phyloP scores from a whole-genome alignment of 2,329 filamentous ascomycete genomes.

The Ophiobolus disseminans region DNA sequence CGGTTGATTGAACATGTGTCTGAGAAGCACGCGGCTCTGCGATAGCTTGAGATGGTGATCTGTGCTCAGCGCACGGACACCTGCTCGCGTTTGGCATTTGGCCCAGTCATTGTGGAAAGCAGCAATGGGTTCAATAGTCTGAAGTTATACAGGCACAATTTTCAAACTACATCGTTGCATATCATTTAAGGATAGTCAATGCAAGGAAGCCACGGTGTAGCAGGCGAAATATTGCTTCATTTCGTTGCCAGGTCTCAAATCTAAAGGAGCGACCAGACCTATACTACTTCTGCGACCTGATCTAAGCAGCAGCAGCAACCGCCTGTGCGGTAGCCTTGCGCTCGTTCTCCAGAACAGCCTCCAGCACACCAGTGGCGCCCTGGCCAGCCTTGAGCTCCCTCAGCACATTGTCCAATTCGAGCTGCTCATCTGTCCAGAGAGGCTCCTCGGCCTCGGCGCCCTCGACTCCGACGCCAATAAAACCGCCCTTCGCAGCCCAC shows the following conservation, averaged over 20 bases:
- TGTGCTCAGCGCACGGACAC: too few relatives aligned
- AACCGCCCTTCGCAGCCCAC: slow-evolving; percentile 90
- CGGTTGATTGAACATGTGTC: slow-evolving; percentile 24
- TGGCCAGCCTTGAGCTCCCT: slow-evolving; percentile 62
- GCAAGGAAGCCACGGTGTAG: too few relatives aligned
- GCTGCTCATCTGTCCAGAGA: slow-evolving; percentile 92
- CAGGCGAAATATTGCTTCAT: slow-evolving; percentile 2
- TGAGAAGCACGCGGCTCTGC: slow-evolving; percentile 19
- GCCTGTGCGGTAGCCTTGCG: slow-evolving; percentile 51
- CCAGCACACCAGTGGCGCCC: slow-evolving; percentile 55
- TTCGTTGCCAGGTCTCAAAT: slow-evolving; percentile 31
- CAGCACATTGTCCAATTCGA: slow-evolving; percentile 68
- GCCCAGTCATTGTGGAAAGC: too few relatives aligned
- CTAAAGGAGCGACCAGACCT: slow-evolving; percentile 42
- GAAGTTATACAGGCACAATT: too few relatives aligned
- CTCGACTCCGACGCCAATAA: slow-evolving; percentile 88
- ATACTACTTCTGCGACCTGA: background rate
- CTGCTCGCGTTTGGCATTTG: too few relatives aligned
- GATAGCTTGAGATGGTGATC: slow-evolving; percentile 14
- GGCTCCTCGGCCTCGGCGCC: slow-evolving; percentile 66
- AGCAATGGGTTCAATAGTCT: too few relatives aligned
- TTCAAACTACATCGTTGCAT: too few relatives aligned
- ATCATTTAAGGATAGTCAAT: too few relatives aligned
- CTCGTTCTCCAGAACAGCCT: slow-evolving; percentile 57
- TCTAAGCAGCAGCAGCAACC: slow-evolving; percentile 52